These are phyloP conservation scores for Collybia mongolica DNA, from an alignment of 768 basidiomycete genomes.

Conservation along the genomic window DNA sequence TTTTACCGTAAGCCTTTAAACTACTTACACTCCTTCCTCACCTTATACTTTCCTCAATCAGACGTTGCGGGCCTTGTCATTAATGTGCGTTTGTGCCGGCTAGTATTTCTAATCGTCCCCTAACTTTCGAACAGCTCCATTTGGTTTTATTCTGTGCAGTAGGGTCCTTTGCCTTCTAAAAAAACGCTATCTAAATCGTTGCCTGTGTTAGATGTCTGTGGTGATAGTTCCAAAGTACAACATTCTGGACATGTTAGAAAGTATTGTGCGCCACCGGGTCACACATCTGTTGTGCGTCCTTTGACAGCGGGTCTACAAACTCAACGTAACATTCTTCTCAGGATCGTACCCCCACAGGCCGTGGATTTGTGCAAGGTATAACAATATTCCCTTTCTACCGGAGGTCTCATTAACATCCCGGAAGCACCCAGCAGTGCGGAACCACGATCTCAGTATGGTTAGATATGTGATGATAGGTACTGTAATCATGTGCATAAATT, in stretches of 20 bases:
- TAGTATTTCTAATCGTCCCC: constrained; percentile 9
- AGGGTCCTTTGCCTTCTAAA: not conserved
- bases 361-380: constrained; percentile 56
- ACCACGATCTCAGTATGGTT: constrained; percentile 45
- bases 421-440: constrained; percentile 50
- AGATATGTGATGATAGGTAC: constrained; percentile 43
- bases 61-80: constrained; percentile 50
- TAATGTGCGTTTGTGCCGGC: constrained; percentile 31
- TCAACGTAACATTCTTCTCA: constrained; percentile 14
- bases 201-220: constrained; percentile 41
- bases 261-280: constrained; percentile 55
- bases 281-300: constrained; percentile 15
- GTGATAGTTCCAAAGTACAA: constrained; percentile 47
- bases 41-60: constrained; percentile 15
- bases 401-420: not conserved
- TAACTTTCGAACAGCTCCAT: constrained; percentile 42
- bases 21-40: constrained; percentile 29
- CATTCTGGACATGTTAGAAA: constrained; percentile 42
- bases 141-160: constrained; percentile 54
- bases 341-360: constrained; percentile 57
- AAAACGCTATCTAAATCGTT: not conserved
- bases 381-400: not conserved
- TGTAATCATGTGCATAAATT: too few relatives aligned
- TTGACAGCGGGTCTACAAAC: not conserved
- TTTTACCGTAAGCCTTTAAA: constrained; percentile 45